A percentile compares a stretch with the other conserved stretches of the same genome.
Conservation (phyloP, 495 filamentous ascomycete genomes). For the Paragyromitra xinjiangensis region DNA sequence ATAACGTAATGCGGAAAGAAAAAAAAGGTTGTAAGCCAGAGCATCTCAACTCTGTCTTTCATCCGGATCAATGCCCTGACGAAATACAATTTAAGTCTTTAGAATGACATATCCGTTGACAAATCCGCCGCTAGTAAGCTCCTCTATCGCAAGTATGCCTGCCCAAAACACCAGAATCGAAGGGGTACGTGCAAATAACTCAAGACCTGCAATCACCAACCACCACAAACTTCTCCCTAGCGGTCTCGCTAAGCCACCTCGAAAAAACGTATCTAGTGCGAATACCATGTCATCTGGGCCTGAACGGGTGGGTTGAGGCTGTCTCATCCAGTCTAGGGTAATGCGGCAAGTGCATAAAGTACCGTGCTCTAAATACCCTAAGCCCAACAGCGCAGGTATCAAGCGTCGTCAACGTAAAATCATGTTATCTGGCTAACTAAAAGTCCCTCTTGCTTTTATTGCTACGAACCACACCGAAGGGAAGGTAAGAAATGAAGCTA, state of each 20-base stretch:
- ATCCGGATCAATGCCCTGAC: background rate
- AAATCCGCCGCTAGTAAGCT: background rate
- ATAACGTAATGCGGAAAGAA: background rate
- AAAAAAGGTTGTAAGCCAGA: background rate
- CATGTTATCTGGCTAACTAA: background rate
- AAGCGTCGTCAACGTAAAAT: background rate
- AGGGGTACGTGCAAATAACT: background rate
- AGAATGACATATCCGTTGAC: background rate
- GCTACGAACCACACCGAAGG: background rate
- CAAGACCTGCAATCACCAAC: background rate
- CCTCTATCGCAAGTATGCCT: background rate
- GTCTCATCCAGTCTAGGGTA: conserved; percentile 9
- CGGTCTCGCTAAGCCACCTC: background rate
- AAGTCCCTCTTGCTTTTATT: background rate
- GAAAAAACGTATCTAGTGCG: background rate
- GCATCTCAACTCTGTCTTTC: background rate
- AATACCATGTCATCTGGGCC: conserved; percentile 12
- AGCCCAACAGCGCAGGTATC: background rate
- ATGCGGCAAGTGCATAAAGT: background rate
- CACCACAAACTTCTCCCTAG: background rate
- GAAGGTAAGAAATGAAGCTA: background rate
- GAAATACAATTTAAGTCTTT: background rate
- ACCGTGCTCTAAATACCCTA: background rate
- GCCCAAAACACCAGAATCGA: background rate
- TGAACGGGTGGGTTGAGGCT: background rate